Evolutionary conservation across 75 land plant genomes (phyloP).

Genomic region (Ceratopteris richardii): DNA sequence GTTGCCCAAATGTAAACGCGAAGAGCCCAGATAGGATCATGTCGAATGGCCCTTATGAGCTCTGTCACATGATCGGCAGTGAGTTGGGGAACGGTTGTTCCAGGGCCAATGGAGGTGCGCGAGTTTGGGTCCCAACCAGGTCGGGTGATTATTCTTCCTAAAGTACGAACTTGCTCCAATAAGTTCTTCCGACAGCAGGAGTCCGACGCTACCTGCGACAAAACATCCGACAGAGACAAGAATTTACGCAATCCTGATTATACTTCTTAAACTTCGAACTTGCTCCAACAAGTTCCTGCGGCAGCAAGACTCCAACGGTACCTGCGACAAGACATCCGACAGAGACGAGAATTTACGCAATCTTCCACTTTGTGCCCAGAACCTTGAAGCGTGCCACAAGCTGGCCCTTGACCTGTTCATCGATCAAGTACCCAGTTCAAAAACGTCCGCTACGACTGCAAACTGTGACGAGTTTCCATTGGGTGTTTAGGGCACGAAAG

Average conservation of each 20-base stretch:
- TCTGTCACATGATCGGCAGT: neutral
- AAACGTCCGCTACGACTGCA: too few species aligned
- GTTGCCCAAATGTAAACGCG: slow-evolving; percentile 5
- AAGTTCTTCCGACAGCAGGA: neutral
- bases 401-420: too few species aligned
- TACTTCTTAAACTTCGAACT: neutral
- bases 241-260: too few species aligned
- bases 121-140: slow-evolving; percentile 3
- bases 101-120: neutral
- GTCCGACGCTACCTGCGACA: slow-evolving; percentile 1
- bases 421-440: too few species aligned
- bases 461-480: too few species aligned
- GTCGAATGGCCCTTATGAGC: neutral
- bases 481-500: too few species aligned
- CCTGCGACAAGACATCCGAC: neutral
- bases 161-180: neutral
- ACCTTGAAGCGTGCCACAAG: too few species aligned
- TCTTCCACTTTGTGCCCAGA: too few species aligned
- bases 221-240: neutral
- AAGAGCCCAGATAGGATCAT: slow-evolving; percentile 1
- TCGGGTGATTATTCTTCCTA: neutral
- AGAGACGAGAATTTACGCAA: neutral
- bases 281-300: neutral
- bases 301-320: neutral
- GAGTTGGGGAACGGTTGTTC: neutral